A percentile compares a stretch with the other conserved stretches of the same genome.
Evolutionary conservation across 768 basidiomycete genomes (phyloP).

Genomic region (Stropharia rugosoannulata): DNA sequence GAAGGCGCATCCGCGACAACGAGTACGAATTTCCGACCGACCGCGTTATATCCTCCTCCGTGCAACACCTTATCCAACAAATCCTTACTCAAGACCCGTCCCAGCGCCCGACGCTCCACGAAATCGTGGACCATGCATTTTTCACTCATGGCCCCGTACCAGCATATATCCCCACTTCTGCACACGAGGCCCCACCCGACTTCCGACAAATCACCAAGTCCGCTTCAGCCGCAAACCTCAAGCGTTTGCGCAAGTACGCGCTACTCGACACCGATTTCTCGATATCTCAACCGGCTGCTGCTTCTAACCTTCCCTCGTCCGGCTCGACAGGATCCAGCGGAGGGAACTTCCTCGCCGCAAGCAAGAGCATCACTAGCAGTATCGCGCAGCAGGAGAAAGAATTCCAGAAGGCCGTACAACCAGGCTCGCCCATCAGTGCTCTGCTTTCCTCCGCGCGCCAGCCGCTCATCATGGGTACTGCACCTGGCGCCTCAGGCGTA

Average conservation of each 20-base stretch:
- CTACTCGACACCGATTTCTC: conserved; percentile 64
- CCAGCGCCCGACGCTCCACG: conserved; percentile 77
- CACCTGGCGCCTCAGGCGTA: conserved; percentile 8
- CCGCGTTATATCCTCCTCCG: conserved; percentile 66
- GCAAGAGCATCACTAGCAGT: conserved; percentile 51
- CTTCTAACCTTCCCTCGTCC: not conserved
- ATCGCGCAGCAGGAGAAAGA: conserved; percentile 91
- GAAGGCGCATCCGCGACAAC: conserved; percentile 89
- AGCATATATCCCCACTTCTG: conserved; percentile 73
- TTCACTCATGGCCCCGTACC: conserved; percentile 84
- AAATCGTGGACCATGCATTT: conserved; percentile 84
- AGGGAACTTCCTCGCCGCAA: conserved; percentile 9
- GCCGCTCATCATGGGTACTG: conserved; percentile 71
- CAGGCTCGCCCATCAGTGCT: conserved; percentile 91
- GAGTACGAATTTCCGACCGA: conserved; percentile 90
- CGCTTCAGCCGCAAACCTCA: conserved; percentile 69
- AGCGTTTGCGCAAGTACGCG: conserved; percentile 58
- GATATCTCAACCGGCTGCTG: conserved; percentile 13
- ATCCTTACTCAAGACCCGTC: conserved; percentile 87
- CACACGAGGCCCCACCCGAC: conserved; percentile 73
- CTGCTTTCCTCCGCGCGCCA: conserved; percentile 87
- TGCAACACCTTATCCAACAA: conserved; percentile 73
- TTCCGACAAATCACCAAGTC: conserved; percentile 65
- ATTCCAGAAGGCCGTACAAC: conserved; percentile 94
- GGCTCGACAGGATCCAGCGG: not conserved